These are phyloP conservation scores for Trichoderma cornu-damae DNA, from an alignment of 2,329 filamentous ascomycete species.

Conservation along the genomic window DNA sequence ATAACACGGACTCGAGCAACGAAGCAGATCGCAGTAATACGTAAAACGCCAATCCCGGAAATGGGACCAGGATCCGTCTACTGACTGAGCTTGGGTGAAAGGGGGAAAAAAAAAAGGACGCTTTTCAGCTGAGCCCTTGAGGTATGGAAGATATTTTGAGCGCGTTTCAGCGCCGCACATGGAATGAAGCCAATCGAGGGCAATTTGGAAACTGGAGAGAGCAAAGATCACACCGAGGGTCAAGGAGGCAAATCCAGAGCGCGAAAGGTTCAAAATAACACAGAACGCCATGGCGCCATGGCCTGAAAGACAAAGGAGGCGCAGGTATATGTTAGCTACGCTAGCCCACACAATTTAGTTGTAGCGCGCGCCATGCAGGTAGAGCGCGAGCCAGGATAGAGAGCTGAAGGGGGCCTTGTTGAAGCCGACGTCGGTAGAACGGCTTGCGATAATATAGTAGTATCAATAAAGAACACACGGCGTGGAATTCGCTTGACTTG, in stretches of 20 bases:
- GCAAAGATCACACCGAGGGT: not conserved
- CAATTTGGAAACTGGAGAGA: not conserved
- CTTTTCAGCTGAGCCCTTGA: not conserved
- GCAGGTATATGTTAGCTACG: not conserved
- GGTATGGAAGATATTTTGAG: not conserved
- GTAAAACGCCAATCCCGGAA: not conserved
- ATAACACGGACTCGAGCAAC: not conserved
- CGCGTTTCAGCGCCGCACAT: not conserved
- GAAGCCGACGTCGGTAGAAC: not conserved
- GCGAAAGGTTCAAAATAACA: not conserved
- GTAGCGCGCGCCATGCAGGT: constrained; percentile 12
- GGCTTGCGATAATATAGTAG: not conserved
- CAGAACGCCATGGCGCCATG: constrained; percentile 11
- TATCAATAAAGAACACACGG: not conserved
- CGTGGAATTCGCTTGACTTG: too few relatives aligned
- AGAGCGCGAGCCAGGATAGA: not conserved
- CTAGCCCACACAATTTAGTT: constrained; percentile 12
- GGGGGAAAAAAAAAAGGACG: not conserved
- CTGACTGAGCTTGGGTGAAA: too few relatives aligned
- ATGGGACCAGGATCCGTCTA: not conserved
- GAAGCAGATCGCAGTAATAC: too few relatives aligned
- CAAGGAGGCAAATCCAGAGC: not conserved
- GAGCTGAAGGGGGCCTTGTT: not conserved
- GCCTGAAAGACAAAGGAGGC: not conserved
- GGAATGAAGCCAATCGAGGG: not conserved